Percentiles rank a stretch among this genome's conserved stretches.
Conservation (phyloP, 768 basidiomycete species). For the Galerina marginata region DNA sequence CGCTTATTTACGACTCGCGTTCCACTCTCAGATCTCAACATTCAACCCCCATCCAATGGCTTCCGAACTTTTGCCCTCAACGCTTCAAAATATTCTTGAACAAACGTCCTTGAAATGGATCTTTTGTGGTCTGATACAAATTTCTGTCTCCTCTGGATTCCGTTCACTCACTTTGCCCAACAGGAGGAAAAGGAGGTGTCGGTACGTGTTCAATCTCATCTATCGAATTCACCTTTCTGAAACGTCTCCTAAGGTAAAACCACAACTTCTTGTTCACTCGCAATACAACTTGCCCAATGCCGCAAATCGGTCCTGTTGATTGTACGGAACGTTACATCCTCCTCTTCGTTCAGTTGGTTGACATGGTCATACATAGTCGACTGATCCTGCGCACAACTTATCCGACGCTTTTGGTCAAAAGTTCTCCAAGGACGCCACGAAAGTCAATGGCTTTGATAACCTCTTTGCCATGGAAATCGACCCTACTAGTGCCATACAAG, state of each 20-base stretch:
- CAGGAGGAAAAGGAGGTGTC: slow-evolving; percentile 98
- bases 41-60: slow-evolving; percentile 31
- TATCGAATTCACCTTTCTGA: slow-evolving; percentile 7
- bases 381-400: slow-evolving; percentile 99
- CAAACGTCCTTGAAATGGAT: slow-evolving; percentile 97
- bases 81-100: slow-evolving; percentile 93
- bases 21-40: not conserved
- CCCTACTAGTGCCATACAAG: slow-evolving; percentile 95
- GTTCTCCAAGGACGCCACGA: slow-evolving; percentile 98
- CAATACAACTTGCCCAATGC: slow-evolving; percentile 90
- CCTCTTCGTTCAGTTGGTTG: not conserved
- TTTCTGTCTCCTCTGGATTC: slow-evolving; percentile 8
- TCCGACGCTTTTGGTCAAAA: slow-evolving; percentile 99
- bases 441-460: slow-evolving; percentile 97
- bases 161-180: slow-evolving; percentile 16
- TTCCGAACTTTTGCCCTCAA: slow-evolving; percentile 70
- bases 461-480: slow-evolving; percentile 99
- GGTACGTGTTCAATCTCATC: slow-evolving; percentile 56
- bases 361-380: slow-evolving; percentile 65
- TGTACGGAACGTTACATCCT: slow-evolving; percentile 52
- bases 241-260: slow-evolving; percentile 77
- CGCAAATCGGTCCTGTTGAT: slow-evolving; percentile 97
- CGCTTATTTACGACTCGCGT: slow-evolving; percentile 6
- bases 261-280: slow-evolving; percentile 95
- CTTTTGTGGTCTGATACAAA: slow-evolving; percentile 81